These are phyloP conservation scores for Mucor saturninus DNA, from an alignment of 371 early-diverging fungal genomes.

Conservation along the genomic window DNA sequence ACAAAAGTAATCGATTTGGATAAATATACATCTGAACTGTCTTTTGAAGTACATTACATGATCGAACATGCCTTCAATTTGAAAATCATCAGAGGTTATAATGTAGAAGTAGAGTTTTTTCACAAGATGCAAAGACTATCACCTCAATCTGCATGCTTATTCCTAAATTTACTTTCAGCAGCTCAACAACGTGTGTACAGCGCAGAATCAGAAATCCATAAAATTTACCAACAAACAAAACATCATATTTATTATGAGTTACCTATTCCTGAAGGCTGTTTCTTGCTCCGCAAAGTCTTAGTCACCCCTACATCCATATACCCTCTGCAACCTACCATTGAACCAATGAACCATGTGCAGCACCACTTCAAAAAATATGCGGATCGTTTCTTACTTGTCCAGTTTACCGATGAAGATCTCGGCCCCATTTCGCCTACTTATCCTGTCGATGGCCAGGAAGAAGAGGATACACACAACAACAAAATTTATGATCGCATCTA, in stretches of 20 bases:
- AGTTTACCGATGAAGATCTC: slow-evolving; percentile 71
- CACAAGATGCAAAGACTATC: slow-evolving; percentile 30
- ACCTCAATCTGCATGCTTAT: slow-evolving; percentile 27
- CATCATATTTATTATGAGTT: slow-evolving; percentile 14
- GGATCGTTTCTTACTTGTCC: slow-evolving; percentile 73
- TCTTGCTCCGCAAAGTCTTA: slow-evolving; percentile 33
- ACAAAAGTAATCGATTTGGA: slow-evolving; percentile 5
- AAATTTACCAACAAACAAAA: slow-evolving; percentile 10
- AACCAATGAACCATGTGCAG: slow-evolving; percentile 66
- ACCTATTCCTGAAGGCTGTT: slow-evolving; percentile 11
- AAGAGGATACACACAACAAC: slow-evolving; percentile 21
- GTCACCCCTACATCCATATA: slow-evolving; percentile 66
- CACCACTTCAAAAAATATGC: slow-evolving; percentile 47
- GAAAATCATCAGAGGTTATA: slow-evolving; percentile 45
- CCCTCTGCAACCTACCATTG: slow-evolving; percentile 55
- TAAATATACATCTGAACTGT: slow-evolving; percentile 3
- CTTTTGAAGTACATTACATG: slow-evolving; percentile 49
- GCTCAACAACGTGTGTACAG: slow-evolving; percentile 42
- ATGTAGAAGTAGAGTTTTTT: slow-evolving; percentile 39
- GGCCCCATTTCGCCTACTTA: slow-evolving; percentile 31
- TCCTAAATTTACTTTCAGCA: slow-evolving; percentile 35
- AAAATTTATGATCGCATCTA: slow-evolving; percentile 51
- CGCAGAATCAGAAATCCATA: slow-evolving; percentile 22
- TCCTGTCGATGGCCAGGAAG: not conserved
- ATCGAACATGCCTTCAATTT: slow-evolving; percentile 46